Conservation (phyloP, 192 early-diverging fungal species). For the Podila clonocystis region DNA sequence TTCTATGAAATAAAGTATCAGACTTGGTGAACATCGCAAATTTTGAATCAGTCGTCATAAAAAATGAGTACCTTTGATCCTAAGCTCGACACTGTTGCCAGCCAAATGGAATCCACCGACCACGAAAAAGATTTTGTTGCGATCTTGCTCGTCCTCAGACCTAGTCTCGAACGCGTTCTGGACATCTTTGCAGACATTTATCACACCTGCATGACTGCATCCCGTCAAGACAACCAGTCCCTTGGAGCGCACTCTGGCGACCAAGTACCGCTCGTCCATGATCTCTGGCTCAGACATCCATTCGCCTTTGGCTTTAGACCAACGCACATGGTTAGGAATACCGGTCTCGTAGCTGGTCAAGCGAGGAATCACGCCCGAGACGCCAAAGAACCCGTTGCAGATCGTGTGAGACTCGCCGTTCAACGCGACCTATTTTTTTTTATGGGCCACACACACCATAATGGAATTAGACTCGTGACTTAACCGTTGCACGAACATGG, state of each 20-base stretch:
- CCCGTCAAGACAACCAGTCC: slow-evolving; percentile 45
- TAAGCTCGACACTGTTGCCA: slow-evolving; percentile 28
- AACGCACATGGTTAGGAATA: slow-evolving; percentile 35
- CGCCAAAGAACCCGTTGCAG: slow-evolving; percentile 38
- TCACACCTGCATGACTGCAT: slow-evolving; percentile 49
- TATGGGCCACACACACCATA: not conserved
- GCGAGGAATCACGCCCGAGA: slow-evolving; percentile 37
- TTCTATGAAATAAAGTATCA: not conserved
- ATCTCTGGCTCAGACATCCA: slow-evolving; percentile 39
- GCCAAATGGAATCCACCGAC: slow-evolving; percentile 52
- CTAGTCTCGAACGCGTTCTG: slow-evolving; percentile 17
- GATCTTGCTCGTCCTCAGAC: not conserved
- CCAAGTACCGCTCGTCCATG: slow-evolving; percentile 47
- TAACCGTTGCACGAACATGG: not conserved
- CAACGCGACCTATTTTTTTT: slow-evolving; percentile 10
- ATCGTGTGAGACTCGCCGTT: slow-evolving; percentile 24
- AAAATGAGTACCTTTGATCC: slow-evolving; percentile 28
- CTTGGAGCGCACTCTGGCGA: slow-evolving; percentile 33
- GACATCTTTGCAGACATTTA: slow-evolving; percentile 44
- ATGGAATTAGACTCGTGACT: not conserved
- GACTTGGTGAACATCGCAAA: too few relatives aligned
- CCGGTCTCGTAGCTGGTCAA: slow-evolving; percentile 47
- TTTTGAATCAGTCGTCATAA: too few relatives aligned
- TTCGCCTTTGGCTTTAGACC: not conserved
- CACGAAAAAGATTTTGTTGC: slow-evolving; percentile 27